phyloP scores from a whole-genome alignment of 208 protist genomes.

The Leishmania tropica region DNA sequence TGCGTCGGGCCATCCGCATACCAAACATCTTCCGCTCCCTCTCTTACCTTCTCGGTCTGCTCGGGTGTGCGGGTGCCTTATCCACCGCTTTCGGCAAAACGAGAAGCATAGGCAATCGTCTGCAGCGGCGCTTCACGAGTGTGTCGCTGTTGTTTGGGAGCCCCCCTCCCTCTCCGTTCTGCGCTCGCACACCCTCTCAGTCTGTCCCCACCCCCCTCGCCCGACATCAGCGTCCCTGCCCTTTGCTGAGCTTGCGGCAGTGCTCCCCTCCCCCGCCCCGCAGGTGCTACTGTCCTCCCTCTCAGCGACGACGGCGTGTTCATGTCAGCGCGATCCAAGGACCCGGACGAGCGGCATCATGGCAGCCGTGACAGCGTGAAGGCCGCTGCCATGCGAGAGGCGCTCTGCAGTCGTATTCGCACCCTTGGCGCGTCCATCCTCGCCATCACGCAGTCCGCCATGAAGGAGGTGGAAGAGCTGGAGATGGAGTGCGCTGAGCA shows the following conservation, averaged over 20 bases:
- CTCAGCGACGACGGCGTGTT: neutral
- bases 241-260: neutral
- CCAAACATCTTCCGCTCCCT: neutral
- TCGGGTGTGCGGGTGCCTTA: no score
- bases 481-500: conserved; percentile 9
- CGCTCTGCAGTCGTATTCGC: conserved; percentile 46
- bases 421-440: conserved; percentile 38
- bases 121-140: neutral
- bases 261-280: neutral
- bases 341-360: neutral
- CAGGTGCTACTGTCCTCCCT: neutral
- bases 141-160: neutral
- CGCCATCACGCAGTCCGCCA: conserved; percentile 26
- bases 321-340: neutral
- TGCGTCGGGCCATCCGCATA: no score
- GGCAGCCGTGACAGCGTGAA: conserved; percentile 2
- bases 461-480: conserved; percentile 20
- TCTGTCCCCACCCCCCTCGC: neutral
- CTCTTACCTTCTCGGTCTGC: neutral
- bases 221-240: neutral
- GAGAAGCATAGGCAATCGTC: neutral
- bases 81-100: neutral
- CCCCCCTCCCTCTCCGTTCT: neutral
- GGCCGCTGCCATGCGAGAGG: conserved; percentile 22
- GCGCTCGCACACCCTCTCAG: neutral